These are phyloP conservation scores for Echeveria elegans DNA, from an alignment of 164 flowering plant genomes.

Conservation along the genomic window DNA sequence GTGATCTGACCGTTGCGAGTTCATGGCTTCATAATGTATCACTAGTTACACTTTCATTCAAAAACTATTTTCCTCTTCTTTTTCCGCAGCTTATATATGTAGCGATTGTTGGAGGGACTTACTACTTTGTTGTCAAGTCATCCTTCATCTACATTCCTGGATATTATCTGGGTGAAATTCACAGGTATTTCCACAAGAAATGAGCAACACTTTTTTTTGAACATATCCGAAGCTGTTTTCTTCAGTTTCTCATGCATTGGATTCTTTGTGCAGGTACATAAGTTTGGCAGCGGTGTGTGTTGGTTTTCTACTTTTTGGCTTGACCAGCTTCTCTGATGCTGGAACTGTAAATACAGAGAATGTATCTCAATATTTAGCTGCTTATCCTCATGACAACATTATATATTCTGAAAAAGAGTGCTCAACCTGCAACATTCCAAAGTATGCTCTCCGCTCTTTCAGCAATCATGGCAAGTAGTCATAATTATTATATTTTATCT, in stretches of 20 bases:
- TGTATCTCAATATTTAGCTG: constrained; percentile 58
- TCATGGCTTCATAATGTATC: no score
- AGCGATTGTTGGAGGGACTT: constrained; percentile 10
- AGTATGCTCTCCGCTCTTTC: constrained; percentile 31
- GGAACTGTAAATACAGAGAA: constrained; percentile 74
- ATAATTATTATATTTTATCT: background rate
- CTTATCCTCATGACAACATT: constrained; percentile 86
- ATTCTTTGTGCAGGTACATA: constrained; percentile 48
- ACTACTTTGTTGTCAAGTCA: background rate
- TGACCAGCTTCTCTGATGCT: constrained; percentile 97
- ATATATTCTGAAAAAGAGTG: constrained; percentile 76
- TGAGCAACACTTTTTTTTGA: background rate
- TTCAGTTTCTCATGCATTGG: background rate
- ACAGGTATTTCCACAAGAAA: constrained; percentile 42
- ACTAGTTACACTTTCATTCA: no score
- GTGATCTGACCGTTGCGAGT: no score
- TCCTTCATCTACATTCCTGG: background rate
- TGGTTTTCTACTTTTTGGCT: constrained; percentile 70
- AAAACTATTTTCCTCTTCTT: background rate
- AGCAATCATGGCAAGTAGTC: background rate
- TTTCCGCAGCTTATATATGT: constrained; percentile 56
- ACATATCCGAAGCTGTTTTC: background rate
- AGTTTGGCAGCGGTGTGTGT: constrained; percentile 75
- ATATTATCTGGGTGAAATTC: constrained; percentile 15
- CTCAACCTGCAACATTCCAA: constrained; percentile 76